Evolutionary conservation across 2,329 filamentous ascomycete species (phyloP).

Genomic region (Tolypocladium pustulatum): DNA sequence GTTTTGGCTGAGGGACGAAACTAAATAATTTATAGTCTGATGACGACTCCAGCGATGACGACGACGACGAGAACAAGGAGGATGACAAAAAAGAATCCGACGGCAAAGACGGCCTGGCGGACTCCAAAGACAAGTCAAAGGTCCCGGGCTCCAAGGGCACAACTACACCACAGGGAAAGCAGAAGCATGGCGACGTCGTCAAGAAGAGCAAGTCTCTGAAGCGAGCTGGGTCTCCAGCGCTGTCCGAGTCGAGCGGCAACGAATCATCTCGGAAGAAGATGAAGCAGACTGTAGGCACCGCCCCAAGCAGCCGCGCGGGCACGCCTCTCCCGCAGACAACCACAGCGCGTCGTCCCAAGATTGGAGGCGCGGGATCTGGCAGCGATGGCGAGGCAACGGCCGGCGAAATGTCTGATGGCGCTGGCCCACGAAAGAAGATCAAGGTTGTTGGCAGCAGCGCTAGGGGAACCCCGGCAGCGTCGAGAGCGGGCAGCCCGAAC

Average conservation of each 20-base stretch:
- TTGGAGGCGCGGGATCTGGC: slow-evolving; percentile 43
- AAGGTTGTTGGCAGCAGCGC: slow-evolving; percentile 38
- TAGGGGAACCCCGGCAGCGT: slow-evolving; percentile 44
- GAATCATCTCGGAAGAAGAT: slow-evolving; percentile 75
- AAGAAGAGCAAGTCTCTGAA: slow-evolving; percentile 60
- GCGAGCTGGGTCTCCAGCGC: slow-evolving; percentile 73
- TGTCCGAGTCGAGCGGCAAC: slow-evolving; percentile 85
- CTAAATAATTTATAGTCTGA: slow-evolving; percentile 32
- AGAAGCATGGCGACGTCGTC: slow-evolving; percentile 21
- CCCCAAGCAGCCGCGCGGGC: slow-evolving; percentile 41
- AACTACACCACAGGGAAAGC: slow-evolving; percentile 42
- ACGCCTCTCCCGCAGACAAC: slow-evolving; percentile 38
- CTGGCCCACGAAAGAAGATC: slow-evolving; percentile 41
- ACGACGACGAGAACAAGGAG: slow-evolving; percentile 34
- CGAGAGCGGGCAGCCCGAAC: slow-evolving; percentile 51
- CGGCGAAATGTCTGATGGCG: slow-evolving; percentile 54
- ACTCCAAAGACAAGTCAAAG: slow-evolving; percentile 37
- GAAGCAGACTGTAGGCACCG: slow-evolving; percentile 48
- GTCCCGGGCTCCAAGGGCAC: slow-evolving; percentile 59
- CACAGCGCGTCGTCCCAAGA: slow-evolving; percentile 29
- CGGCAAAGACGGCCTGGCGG: slow-evolving; percentile 41
- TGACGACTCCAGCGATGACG: slow-evolving; percentile 28
- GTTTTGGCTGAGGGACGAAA: background rate
- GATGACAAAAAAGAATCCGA: slow-evolving; percentile 57
- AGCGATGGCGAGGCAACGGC: slow-evolving; percentile 66